phyloP scores from a whole-genome alignment of 208 protist species.

The Porcisia hertigi region DNA sequence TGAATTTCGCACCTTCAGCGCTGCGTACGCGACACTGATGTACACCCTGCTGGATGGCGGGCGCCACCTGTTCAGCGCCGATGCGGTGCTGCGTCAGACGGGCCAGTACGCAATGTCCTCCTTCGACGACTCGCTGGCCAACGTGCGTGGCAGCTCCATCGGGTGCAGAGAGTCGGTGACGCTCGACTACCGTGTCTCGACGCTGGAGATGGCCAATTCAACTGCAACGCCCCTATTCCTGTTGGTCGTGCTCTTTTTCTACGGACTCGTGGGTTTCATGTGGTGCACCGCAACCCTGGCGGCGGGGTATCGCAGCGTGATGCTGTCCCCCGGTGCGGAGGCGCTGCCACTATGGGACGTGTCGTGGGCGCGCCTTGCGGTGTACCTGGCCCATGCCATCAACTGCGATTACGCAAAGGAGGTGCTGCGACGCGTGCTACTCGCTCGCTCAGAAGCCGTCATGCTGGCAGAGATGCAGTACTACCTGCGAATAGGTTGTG shows the following conservation, averaged over 20 bases:
- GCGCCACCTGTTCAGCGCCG: slow-evolving; percentile 11
- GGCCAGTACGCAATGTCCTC: slow-evolving; percentile 9
- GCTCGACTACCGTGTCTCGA: slow-evolving; percentile 10
- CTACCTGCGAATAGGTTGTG: slow-evolving; percentile 22
- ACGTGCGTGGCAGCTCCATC: slow-evolving; percentile 11
- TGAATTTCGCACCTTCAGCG: slow-evolving; percentile 19
- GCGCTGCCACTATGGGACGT: slow-evolving; percentile 16
- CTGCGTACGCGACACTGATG: slow-evolving; percentile 14
- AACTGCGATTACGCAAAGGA: slow-evolving; percentile 31
- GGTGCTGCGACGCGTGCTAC: slow-evolving; percentile 19
- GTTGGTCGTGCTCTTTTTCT: slow-evolving; percentile 27
- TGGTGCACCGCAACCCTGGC: slow-evolving; percentile 20
- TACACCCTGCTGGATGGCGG: slow-evolving; percentile 17
- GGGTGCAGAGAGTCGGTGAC: slow-evolving; percentile 13
- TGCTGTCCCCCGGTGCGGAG: slow-evolving; percentile 11
- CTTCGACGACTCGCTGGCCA: slow-evolving; percentile 17
- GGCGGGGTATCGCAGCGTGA: slow-evolving; percentile 29
- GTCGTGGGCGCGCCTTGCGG: slow-evolving; percentile 20
- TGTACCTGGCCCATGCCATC: slow-evolving; percentile 6
- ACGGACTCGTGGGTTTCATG: slow-evolving; percentile 19
- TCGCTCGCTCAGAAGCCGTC: slow-evolving; percentile 14
- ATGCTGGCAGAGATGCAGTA: slow-evolving; percentile 37
- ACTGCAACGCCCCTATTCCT: slow-evolving; percentile 6
- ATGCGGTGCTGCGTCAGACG: slow-evolving; percentile 5
- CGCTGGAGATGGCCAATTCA: slow-evolving; percentile 11